Conservation (phyloP, 331 rosid species). For the Pyrus hybrid region DNA sequence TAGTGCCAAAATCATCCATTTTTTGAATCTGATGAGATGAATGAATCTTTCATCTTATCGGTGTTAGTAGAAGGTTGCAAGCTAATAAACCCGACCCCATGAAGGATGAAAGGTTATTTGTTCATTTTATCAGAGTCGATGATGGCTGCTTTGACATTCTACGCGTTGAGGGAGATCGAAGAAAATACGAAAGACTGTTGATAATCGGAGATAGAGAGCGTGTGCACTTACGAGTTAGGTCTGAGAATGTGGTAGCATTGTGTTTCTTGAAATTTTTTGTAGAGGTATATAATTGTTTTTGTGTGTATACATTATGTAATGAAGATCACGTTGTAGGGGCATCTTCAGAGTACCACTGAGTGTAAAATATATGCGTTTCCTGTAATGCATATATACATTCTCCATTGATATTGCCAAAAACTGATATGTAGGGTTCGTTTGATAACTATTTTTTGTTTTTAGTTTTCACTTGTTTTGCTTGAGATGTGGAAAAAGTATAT, state of each 20-base stretch:
- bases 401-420: neutral
- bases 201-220: neutral
- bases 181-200: neutral
- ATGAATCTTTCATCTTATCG: neutral
- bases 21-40: neutral
- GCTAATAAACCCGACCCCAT: neutral
- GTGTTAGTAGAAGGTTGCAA: neutral
- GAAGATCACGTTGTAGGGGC: neutral
- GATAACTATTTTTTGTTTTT: neutral
- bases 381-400: neutral
- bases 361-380: neutral
- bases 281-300: neutral
- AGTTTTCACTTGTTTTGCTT: neutral
- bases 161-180: neutral
- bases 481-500: neutral
- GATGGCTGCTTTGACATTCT: constrained; percentile 6
- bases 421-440: neutral
- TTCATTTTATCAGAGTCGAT: neutral
- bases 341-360: neutral
- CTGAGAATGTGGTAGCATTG: neutral
- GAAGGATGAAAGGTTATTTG: neutral
- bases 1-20: neutral
- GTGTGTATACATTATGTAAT: too few species aligned
- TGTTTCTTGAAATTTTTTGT: neutral
- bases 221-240: neutral